These are phyloP conservation scores for Diophrys sp. DNA, from an alignment of 73 alveolate genomes.

Conservation along the genomic window DNA sequence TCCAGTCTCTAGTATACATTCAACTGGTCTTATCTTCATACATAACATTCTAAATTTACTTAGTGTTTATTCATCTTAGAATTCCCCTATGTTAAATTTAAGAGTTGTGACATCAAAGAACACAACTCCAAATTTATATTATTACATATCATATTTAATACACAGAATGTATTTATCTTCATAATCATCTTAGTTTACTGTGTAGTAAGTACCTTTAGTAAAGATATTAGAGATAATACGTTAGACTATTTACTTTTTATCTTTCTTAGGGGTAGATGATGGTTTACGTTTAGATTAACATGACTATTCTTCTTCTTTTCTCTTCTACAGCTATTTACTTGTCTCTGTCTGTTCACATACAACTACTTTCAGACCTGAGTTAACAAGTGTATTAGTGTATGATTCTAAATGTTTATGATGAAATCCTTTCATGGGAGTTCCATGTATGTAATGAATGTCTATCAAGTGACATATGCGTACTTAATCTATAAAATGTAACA, in stretches of 20 bases:
- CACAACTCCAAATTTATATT: slow-evolving; percentile 59
- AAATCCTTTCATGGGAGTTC: slow-evolving; percentile 14
- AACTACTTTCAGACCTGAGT: slow-evolving; percentile 88
- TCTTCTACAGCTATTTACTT: slow-evolving; percentile 61
- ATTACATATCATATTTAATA: slow-evolving; percentile 33
- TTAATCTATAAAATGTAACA: slow-evolving; percentile 69
- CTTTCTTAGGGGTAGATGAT: too few relatives aligned
- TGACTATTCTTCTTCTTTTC: slow-evolving; percentile 45
- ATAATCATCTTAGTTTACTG: slow-evolving; percentile 37
- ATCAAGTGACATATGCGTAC: slow-evolving; percentile 53
- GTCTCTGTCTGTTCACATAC: slow-evolving; percentile 91
- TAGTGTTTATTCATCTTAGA: slow-evolving; percentile 56
- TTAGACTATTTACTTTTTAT: slow-evolving; percentile 25
- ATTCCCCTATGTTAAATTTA: slow-evolving; percentile 62
- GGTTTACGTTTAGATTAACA: slow-evolving; percentile 18
- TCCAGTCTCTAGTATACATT: slow-evolving; percentile 70
- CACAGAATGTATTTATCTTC: slow-evolving; percentile 67
- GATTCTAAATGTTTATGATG: slow-evolving; percentile 6
- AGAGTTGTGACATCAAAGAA: slow-evolving; percentile 74
- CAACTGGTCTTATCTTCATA: slow-evolving; percentile 84
- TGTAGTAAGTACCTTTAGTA: slow-evolving; percentile 54
- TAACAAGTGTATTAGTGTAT: slow-evolving; percentile 44
- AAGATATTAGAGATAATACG: slow-evolving; percentile 67
- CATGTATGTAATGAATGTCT: background rate
- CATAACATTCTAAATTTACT: slow-evolving; percentile 73